Conservation (phyloP, 805 yeast species). For the Komagataella kurtzmanii region DNA sequence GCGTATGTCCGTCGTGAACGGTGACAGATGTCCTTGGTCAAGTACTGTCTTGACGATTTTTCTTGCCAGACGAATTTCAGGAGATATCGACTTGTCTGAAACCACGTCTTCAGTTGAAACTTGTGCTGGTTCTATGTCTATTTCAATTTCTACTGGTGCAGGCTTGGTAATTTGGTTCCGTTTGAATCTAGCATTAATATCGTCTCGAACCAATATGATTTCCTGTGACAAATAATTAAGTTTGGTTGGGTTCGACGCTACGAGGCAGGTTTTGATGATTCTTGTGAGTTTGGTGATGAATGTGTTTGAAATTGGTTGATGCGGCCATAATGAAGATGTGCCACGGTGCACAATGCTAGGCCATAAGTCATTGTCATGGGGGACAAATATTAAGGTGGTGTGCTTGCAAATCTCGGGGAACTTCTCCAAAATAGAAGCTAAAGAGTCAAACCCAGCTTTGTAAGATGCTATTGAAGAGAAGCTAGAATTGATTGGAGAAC, state of each 20-base stretch:
- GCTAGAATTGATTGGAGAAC: constrained; percentile 26
- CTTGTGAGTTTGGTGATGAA: constrained; percentile 60
- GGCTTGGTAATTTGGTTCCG: constrained; percentile 53
- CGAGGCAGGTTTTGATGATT: constrained; percentile 31
- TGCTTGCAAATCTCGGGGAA: constrained; percentile 38
- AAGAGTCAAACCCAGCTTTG: constrained; percentile 56
- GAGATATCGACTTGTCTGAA: constrained; percentile 15
- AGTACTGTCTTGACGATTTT: constrained; percentile 67
- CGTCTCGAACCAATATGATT: constrained; percentile 61
- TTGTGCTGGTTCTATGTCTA: constrained; percentile 11
- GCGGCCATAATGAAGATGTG: constrained; percentile 53
- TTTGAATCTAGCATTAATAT: constrained; percentile 54
- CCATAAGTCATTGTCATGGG: constrained; percentile 95
- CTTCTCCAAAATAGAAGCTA: constrained; percentile 51
- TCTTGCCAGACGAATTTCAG: constrained; percentile 44
- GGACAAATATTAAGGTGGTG: constrained; percentile 59
- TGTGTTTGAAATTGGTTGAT: constrained; percentile 51
- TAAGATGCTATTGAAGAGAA: constrained; percentile 39
- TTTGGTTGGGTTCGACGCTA: constrained; percentile 66
- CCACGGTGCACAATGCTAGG: constrained; percentile 57
- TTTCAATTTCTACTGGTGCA: constrained; percentile 11
- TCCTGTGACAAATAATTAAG: constrained; percentile 77
- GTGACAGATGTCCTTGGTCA: constrained; percentile 83
- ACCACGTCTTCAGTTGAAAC: constrained; percentile 12
- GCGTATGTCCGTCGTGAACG: constrained; percentile 48